Evolutionary conservation across 176 grass and related monocot genomes (phyloP).

Genomic region (Rhipidocladum racemiflorum): DNA sequence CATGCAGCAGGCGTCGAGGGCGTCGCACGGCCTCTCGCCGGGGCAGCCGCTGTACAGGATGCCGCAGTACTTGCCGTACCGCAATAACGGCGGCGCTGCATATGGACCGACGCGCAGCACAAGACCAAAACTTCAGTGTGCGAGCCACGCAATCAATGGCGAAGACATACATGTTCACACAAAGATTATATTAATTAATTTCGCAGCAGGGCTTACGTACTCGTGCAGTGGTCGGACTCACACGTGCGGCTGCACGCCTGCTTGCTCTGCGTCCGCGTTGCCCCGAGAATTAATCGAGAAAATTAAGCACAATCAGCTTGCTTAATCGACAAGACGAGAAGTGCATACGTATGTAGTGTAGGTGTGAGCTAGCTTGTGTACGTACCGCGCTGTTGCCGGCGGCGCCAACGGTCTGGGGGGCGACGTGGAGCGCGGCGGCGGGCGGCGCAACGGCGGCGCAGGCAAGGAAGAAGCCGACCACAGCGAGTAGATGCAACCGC

Average conservation of each 20-base stretch:
- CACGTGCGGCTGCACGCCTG: constrained; percentile 83
- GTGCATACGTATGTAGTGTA: background rate
- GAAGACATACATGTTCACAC: background rate
- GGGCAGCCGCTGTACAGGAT: constrained; percentile 94
- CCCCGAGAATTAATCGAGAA: constrained; percentile 11
- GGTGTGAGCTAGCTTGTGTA: background rate
- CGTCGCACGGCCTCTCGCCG: constrained; percentile 84
- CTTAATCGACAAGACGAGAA: background rate
- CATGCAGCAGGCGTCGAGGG: constrained; percentile 96
- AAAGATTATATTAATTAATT: background rate
- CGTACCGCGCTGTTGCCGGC: constrained; percentile 48
- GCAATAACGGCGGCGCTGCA: constrained; percentile 62
- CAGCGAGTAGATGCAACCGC: constrained; percentile 8
- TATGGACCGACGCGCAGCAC: background rate
- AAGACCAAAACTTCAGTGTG: background rate
- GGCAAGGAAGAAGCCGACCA: background rate
- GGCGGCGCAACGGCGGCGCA: constrained; percentile 29
- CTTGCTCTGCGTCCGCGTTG: constrained; percentile 44
- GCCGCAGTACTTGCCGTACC: constrained; percentile 97
- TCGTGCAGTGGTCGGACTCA: constrained; percentile 83
- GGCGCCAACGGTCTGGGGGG: constrained; percentile 46
- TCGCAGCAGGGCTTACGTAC: constrained; percentile 21
- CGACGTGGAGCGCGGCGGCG: constrained; percentile 60
- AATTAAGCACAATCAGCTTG: background rate
- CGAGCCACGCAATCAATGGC: background rate